Evolutionary conservation across 2,329 filamentous ascomycete species (phyloP), one percentile per base, ranked within the genome.

Genomic region (Ceratocystiopsis sp.): DNA sequence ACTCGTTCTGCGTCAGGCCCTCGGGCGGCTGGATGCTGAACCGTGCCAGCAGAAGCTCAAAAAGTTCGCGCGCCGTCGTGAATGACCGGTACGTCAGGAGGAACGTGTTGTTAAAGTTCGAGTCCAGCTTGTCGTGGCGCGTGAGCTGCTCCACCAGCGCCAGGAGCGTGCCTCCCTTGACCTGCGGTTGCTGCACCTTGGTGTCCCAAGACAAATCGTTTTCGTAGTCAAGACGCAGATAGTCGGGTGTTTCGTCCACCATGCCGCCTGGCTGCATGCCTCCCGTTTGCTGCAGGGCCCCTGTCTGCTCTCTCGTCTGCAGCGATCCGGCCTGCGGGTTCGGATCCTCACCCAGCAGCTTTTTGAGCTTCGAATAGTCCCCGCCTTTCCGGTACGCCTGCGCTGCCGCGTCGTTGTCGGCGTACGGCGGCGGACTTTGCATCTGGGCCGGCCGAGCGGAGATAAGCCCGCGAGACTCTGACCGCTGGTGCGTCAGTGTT

Each of bases 51-150:
- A 98, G 67, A 57, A 94, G 73, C 59, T 95, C 86, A 55, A 96
- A 96, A 0, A 98, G 68, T 59, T 96, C 91, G 7, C 80, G 70
- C 0, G 89, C 91, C 3, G 79, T 78, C 0, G 91, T 96, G 56
- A 98, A 98, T 0, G 91, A 98, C 48, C 84, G 75, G 59, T 98
- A 98, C 1, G 91, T 98, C 35, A 98, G 73, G 15, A 98, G 75
- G 68, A 98, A 98, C 1, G 91, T 98, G 54, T 89, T 93, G 65
- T 96, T 96, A 64, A 96, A 96, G 49, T 74, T 89, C 3, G 87
- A 85, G 56, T 96, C 91, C 14, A 94, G 73, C 55, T 93, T 91
- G 62, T 98, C 91, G 56, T 98, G 91, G 40, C 91, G 77, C 15
- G 91, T 98, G 38, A 98, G 71, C 56, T 96, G 89, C 60, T 96